Conservation (phyloP, 2,329 filamentous ascomycete genomes). For the Trichoderma afroharzianum region DNA sequence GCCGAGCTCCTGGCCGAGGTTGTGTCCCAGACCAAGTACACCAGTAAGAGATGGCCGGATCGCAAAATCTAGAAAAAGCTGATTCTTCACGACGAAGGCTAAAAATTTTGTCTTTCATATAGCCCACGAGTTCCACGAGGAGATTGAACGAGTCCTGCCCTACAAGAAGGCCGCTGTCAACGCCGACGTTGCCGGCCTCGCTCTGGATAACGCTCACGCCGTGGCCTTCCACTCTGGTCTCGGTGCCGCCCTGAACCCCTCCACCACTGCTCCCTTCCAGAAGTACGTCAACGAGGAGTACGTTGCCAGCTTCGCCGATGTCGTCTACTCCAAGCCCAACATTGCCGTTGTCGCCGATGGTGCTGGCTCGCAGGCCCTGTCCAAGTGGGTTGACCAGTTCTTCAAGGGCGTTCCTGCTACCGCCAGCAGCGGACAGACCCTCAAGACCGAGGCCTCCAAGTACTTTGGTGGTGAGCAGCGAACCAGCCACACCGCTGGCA, state of each 20-base stretch:
- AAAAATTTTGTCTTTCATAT: slow-evolving; percentile 19
- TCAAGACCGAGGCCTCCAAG: slow-evolving; percentile 65
- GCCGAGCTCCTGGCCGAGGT: slow-evolving; percentile 93
- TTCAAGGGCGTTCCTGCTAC: slow-evolving; percentile 68
- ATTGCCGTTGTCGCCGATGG: slow-evolving; percentile 90
- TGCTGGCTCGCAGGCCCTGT: slow-evolving; percentile 68
- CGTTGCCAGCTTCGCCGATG: slow-evolving; percentile 70
- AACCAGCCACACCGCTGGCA: slow-evolving; percentile 70
- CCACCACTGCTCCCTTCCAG: slow-evolving; percentile 65
- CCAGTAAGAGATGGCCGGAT: slow-evolving; percentile 50
- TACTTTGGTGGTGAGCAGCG: slow-evolving; percentile 97
- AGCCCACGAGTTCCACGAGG: slow-evolving; percentile 91
- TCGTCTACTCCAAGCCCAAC: slow-evolving; percentile 84
- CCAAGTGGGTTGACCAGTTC: slow-evolving; percentile 91
- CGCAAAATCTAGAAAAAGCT: slow-evolving; percentile 6
- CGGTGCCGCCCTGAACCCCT: slow-evolving; percentile 71
- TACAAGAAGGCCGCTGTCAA: slow-evolving; percentile 72
- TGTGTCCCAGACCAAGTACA: slow-evolving; percentile 81
- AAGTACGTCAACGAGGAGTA: slow-evolving; percentile 77
- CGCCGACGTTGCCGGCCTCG: slow-evolving; percentile 60
- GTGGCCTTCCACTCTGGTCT: slow-evolving; percentile 93
- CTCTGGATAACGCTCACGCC: slow-evolving; percentile 80
- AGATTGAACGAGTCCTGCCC: slow-evolving; percentile 74
- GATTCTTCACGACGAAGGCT: neutral
- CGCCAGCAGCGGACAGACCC: slow-evolving; percentile 46